Conservation (phyloP, 139 green algal species). For the Protoeuglena noctilucae region DNA sequence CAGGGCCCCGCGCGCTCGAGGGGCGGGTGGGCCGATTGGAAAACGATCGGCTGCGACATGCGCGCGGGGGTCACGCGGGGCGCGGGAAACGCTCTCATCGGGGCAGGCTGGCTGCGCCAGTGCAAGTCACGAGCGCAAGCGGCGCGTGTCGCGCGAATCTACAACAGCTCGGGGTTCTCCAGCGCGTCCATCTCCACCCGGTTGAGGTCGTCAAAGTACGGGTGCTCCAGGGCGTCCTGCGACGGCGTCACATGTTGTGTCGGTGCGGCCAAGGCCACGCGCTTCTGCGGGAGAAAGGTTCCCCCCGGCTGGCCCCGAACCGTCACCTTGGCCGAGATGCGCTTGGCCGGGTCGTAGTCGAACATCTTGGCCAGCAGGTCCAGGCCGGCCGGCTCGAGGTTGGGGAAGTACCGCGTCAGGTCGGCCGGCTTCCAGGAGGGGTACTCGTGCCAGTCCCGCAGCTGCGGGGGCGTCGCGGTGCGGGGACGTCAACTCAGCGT, state of each 20-base stretch:
- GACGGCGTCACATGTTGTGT: background rate
- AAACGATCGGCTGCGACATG: too few species aligned
- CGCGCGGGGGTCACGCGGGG: too few species aligned
- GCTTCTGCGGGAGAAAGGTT: background rate
- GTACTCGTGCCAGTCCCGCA: slow-evolving; percentile 42
- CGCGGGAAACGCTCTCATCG: too few species aligned
- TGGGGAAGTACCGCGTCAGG: slow-evolving; percentile 23
- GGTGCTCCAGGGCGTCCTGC: slow-evolving; percentile 39
- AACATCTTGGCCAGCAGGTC: slow-evolving; percentile 59
- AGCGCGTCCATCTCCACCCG: slow-evolving; percentile 46
- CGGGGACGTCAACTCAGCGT: background rate
- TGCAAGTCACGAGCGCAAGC: too few species aligned
- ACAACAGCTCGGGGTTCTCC: slow-evolving; percentile 21
- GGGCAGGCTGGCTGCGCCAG: too few species aligned
- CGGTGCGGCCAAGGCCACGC: background rate
- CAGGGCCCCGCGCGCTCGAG: too few species aligned
- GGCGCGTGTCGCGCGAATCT: too few species aligned
- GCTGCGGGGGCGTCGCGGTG: background rate
- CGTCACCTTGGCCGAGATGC: slow-evolving; percentile 51
- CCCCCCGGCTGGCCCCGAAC: too few species aligned
- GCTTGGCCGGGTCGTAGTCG: slow-evolving; percentile 3
- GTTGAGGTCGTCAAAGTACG: slow-evolving; percentile 63
- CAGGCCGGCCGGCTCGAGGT: slow-evolving; percentile 35
- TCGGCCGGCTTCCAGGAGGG: slow-evolving; percentile 27
- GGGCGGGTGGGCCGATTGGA: too few species aligned